Conservation (phyloP, 345 rosid species). For the Melastoma malabathricum region DNA sequence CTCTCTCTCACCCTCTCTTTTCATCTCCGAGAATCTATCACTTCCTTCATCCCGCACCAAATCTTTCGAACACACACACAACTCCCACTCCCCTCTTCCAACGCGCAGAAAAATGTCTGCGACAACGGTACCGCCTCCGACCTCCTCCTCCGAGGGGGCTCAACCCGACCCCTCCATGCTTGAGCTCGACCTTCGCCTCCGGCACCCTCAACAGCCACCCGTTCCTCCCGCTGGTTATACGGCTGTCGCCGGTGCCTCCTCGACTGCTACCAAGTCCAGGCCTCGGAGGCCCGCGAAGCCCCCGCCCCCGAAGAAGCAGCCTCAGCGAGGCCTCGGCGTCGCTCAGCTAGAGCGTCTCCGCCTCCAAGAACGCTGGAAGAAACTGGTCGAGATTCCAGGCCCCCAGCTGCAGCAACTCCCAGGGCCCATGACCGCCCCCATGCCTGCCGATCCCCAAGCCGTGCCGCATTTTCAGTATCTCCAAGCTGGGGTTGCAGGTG, state of each 20-base stretch:
- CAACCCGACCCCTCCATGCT: not conserved
- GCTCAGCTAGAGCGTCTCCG: conserved; percentile 49
- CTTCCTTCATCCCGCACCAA: not conserved
- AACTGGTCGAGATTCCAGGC: conserved; percentile 12
- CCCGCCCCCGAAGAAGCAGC: conserved; percentile 32
- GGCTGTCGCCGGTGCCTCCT: conserved; percentile 16
- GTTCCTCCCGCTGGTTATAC: conserved; percentile 6
- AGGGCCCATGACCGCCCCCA: not conserved
- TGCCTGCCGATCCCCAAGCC: not conserved
- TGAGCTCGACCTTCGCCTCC: conserved; percentile 1
- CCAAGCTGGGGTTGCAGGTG: too few species aligned
- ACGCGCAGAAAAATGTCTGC: too few species aligned
- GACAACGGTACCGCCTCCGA: not conserved
- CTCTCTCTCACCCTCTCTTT: not conserved
- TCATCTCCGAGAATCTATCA: not conserved
- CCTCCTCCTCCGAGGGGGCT: not conserved
- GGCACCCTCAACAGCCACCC: conserved; percentile 9
- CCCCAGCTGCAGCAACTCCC: not conserved
- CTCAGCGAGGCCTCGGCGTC: conserved; percentile 71
- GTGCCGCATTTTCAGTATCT: too few species aligned
- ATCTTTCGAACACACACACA: not conserved
- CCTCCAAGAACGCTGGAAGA: conserved; percentile 28
- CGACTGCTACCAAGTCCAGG: conserved; percentile 1
- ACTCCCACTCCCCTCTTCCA: not conserved
- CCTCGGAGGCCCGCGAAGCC: conserved; percentile 11